Base-by-base conservation (phyloP, 768 basidiomycete genomes). In the Trametes gibbosa region DNA sequence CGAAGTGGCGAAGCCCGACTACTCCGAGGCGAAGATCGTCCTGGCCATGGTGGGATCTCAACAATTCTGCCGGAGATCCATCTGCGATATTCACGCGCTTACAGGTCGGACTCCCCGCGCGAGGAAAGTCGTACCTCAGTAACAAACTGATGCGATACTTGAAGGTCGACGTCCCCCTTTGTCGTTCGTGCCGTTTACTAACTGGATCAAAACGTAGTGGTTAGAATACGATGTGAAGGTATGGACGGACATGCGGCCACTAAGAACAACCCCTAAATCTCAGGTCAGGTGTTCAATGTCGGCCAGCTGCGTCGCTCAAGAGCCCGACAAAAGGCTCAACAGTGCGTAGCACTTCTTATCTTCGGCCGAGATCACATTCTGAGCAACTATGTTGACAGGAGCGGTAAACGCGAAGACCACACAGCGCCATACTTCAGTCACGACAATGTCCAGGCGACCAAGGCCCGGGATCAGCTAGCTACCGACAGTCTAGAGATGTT, bases 91-190 rank as follows among this genome's bases (percentile, higher is more conserved):
- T 56, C 19, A 37, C 32, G 37, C 14, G 40, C 47, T 10, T 56
- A 2, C 21, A 95, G 93, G 94, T 98, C 59, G 97, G 97, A 27
- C 75, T 99, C 43, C 97, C 97, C n/a, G 97, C 97, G 2, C 81
- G 97, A 58, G 97, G 97, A 17, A 99, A 99, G 76, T 98, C 95
- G 2, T 99, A 98, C 73, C 84, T 99, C 59, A 95, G 92, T 72
- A 99, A 99, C 75, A 98, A 96, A 76, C 84, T 99, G 61, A 94
- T 86, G 89, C 84, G 95, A 59, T 99, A 99, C 72, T 80, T 99
- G 41, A 90, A 92, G 74, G 96, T 93, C n/a, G 9, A n/a, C 27
- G 25, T 37, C n/a, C n/a, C n/a, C n/a, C n/a, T n/a, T n/a, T n/a
- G n/a, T n/a, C n/a, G n/a, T n/a, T n/a, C n/a, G n/a, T n/a, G n/a